Base-by-base conservation (phyloP, 441 rosid genomes). In the Adansonia rubrostipa region DNA sequence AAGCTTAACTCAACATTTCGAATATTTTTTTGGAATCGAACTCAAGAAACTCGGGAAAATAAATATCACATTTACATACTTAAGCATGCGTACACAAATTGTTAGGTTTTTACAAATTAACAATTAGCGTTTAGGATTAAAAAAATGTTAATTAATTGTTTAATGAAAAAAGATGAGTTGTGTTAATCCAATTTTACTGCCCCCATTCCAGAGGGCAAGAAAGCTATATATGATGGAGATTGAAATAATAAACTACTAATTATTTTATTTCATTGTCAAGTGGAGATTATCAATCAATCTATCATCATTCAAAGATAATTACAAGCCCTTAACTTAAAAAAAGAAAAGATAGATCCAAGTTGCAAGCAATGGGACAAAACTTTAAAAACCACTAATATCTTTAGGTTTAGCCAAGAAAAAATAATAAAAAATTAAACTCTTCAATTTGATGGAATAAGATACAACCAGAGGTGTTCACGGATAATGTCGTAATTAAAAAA, bases 291-390 rank as follows among this genome's bases (percentile, higher is more conserved):
- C 2, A 28, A 28, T 28, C 36, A 1, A 2, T 28, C 36, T 28
- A 28, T 28, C 36, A 28, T 28, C 36, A 28, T 28, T 28, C 36
- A 28, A 28, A 28, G 36, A 28, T 28, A 28, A 28, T 28, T 11
- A 11, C 50, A 42, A 6, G 47, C 48, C 50, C 10, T 36, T 36
- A 19, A 40, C n/a, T 51, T 50, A 28, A 28, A 28, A 28, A 28
- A 28, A 28, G 1, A 28, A 57, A 20, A 3, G 63, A 20, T 15
- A 47, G 8, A 19, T 24, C 56, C 74, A 24, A 70, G 58, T 48
- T 50, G 74, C 42, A 50, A 48, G 42, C 10, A 68, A 69, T 13
- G 60, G 0, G 74, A 70, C 42, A 69, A 69, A 69, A 13, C 58
- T 13, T 69, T 9, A 22, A 48, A 60, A 13, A 53, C n/a, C 15